Percentiles rank a stretch among this genome's conserved stretches.
Evolutionary conservation across 2,329 filamentous ascomycete genomes (phyloP).

Genomic region (Colletotrichum sidae): DNA sequence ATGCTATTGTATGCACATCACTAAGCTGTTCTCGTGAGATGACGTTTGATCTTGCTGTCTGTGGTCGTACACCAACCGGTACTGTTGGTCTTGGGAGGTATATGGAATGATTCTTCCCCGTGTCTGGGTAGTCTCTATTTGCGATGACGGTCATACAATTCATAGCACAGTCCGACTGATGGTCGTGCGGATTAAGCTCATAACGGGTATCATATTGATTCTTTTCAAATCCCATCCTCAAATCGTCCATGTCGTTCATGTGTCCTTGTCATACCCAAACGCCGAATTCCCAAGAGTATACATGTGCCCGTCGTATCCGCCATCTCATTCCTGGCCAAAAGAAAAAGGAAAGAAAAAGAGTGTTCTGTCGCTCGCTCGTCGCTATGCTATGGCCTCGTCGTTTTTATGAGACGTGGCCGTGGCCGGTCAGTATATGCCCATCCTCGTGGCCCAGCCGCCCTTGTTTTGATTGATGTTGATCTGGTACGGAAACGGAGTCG

Average conservation of each 20-base stretch:
- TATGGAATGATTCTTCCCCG: no score
- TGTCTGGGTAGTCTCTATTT: no score
- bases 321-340: not conserved
- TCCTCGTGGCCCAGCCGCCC: conserved; percentile 81
- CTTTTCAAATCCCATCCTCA: conserved; percentile 11
- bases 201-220: conserved; percentile 33
- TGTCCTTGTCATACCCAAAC: conserved; percentile 10
- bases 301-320: conserved; percentile 5
- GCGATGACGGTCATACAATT: no score
- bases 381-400: not conserved
- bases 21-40: no score
- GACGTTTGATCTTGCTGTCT: no score
- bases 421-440: conserved; percentile 73
- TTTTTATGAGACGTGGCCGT: not conserved
- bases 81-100: no score
- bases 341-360: not conserved
- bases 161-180: no score
- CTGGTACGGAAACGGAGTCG: conserved; percentile 95
- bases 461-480: conserved; percentile 89
- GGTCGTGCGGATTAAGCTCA: not conserved
- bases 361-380: not conserved
- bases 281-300: not conserved
- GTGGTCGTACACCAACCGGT: no score
- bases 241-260: conserved; percentile 19
- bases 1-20: no score